Base-by-base conservation (phyloP, 768 basidiomycete species). In the Lactifluus pinguis region DNA sequence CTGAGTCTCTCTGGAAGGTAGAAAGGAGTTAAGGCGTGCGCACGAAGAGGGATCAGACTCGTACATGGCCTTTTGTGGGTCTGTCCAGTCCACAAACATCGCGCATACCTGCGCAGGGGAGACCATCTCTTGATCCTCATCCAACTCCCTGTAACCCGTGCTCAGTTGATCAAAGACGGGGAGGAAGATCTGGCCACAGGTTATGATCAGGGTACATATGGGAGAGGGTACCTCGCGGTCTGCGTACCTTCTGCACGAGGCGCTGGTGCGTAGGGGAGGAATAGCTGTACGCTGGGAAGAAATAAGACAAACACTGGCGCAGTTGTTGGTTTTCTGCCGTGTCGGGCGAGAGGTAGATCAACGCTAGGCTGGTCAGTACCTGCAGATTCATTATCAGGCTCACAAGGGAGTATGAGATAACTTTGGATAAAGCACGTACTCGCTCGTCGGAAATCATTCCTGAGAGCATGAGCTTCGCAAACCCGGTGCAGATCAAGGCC, bases 41-140 rank as follows among this genome's bases (percentile, higher is more conserved):
- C 19, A 38, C 4, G 30, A 52, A 48, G 8, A 6, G 10, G 47
- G 21, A 49, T n/a, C 11, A 14, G 75, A 73, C 69, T 73, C 76
- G 76, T 68, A 81, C 68, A 82, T 79, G 39, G 81, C 79, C 68
- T 89, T 92, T 68, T 82, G 77, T 0, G 91, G 88, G 69, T 95
- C 87, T 4, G 88, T 90, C 92, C 93, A 95, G 65, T 94, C 92
- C 2, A 87, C 78, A 68, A 95, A 79, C 73, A 94, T 80, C n/a
- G 85, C 74, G 0, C 83, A 85, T 60, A 92, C 84, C 67, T 92
- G 88, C 19, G 82, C 74, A 0, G 87, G 82, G 0, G 81, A 74
- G 11, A 92, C 80, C 84, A 89, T 88, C 45, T 84, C 81, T 67
- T 87, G 81, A 49, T 82, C 85, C 1, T 86, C 86, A 3, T 89